Evolutionary conservation across 805 yeast genomes (phyloP), one percentile per base, ranked within the genome.

Genomic region (Brettanomyces anomalus): DNA sequence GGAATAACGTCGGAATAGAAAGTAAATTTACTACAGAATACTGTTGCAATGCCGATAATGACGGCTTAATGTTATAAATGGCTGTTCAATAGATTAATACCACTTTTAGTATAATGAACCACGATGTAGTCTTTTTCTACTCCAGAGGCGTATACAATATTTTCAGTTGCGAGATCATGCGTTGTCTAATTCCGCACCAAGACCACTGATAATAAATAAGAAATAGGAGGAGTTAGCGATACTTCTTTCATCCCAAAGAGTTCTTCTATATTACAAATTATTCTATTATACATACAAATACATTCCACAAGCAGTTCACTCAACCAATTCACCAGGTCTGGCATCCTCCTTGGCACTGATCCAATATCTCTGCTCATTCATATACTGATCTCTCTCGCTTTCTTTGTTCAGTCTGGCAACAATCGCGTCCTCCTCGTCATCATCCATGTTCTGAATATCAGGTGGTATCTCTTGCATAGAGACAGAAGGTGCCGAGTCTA

Each of bases 401-500:
- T 67, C 67, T n/a, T 50, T 54, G 41, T 62, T 60, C 35, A 69
- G 37, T 31, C 52, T 58, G 36, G 60, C 62, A 14, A 65, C 40
- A 13, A 71, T 58, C 18, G 53, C 46, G 30, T 64, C 66, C 48
- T 71, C 76, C 37, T 68, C 74, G 30, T 70, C 74, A 36, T 66
- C 60, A 1, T 70, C 68, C 31, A 72, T 48, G 33, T 64, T 67
- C 42, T 65, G 67, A 13, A 71, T 51, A 46, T 62, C 66, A 1
- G 96, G 96, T 3, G 97, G 97, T 6, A 86, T 76, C 48, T 85
- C 90, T 47, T 74, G 80, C 95, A 89, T 87, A 50, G 85, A 83
- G 7, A 93, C 97, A 51, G 94, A 81, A 11, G 98, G 98, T 0
- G 97, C 97, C 40, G 89, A 89, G 53, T 85, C 85, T 44, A 90